Evolutionary conservation across 768 basidiomycete genomes (phyloP).

Genomic region (Suillus subluteus): DNA sequence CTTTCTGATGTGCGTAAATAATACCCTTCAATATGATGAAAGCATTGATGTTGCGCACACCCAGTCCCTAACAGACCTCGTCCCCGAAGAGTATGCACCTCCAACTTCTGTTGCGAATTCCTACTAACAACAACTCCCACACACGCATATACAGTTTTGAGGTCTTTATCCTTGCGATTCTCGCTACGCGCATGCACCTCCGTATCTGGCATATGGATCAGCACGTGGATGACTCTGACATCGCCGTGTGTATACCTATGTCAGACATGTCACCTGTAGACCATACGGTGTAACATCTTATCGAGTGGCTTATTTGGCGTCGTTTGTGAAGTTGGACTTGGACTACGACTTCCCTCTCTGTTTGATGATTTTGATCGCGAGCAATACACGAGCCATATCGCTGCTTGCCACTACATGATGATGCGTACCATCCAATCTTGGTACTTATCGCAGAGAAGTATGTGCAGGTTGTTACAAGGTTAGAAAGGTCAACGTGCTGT

Average conservation of each 20-base stretch:
- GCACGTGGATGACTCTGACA: background rate
- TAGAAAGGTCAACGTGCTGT: constrained; percentile 4
- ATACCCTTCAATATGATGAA: background rate
- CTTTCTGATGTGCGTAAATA: background rate
- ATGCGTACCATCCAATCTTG: too few species aligned
- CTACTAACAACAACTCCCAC: background rate
- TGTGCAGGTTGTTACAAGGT: too few species aligned
- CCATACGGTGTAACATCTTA: background rate
- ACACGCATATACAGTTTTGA: background rate
- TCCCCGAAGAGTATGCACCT: background rate
- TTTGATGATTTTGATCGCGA: too few species aligned
- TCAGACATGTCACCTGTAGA: background rate
- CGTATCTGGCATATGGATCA: background rate
- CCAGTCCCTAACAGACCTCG: background rate
- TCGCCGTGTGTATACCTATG: background rate
- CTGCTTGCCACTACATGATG: too few species aligned
- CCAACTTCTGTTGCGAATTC: background rate
- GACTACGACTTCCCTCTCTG: too few species aligned
- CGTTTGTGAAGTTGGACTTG: background rate
- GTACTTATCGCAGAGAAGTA: too few species aligned
- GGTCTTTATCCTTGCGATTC: background rate
- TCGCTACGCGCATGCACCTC: constrained; percentile 1
- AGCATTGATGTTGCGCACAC: background rate
- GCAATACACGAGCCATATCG: too few species aligned
- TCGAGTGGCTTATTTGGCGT: background rate